These are phyloP conservation scores for Colletotrichum sp. DNA, from an alignment of 2,329 filamentous ascomycete genomes.

Conservation along the genomic window DNA sequence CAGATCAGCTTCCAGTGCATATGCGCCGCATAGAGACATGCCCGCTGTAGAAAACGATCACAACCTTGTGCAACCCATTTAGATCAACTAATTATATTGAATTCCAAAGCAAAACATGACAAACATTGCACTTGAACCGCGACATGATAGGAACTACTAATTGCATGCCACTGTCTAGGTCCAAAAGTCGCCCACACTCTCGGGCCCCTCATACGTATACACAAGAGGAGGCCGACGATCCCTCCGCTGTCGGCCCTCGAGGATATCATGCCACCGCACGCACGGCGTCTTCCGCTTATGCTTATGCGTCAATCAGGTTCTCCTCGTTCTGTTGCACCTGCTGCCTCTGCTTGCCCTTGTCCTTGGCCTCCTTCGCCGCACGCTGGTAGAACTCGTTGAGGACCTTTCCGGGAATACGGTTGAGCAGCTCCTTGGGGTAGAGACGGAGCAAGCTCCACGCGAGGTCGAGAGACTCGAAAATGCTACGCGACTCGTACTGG, in stretches of 20 bases:
- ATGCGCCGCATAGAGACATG: not conserved
- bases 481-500: conserved; percentile 87
- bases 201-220: conserved; percentile 18
- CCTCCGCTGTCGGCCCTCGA: conserved; percentile 4
- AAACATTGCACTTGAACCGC: not conserved
- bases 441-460: conserved; percentile 97
- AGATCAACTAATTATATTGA: not conserved
- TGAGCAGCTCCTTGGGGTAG: conserved; percentile 97
- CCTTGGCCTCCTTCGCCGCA: conserved; percentile 66
- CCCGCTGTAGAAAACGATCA: not conserved
- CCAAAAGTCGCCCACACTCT: conserved; percentile 5
- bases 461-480: conserved; percentile 92
- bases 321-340: conserved; percentile 54
- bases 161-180: conserved; percentile 21
- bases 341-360: conserved; percentile 62
- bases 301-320: conserved; percentile 66
- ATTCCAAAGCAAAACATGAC: conserved; percentile 1
- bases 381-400: conserved; percentile 85
- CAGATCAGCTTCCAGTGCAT: not conserved
- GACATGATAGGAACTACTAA: conserved; percentile 10
- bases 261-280: conserved; percentile 2
- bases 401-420: conserved; percentile 86
- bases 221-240: conserved; percentile 11
- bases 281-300: not conserved
- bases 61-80: not conserved